Evolutionary conservation across 1,284 basidiomycete genomes (phyloP).

Genomic region (Psilocybe mexicana): DNA sequence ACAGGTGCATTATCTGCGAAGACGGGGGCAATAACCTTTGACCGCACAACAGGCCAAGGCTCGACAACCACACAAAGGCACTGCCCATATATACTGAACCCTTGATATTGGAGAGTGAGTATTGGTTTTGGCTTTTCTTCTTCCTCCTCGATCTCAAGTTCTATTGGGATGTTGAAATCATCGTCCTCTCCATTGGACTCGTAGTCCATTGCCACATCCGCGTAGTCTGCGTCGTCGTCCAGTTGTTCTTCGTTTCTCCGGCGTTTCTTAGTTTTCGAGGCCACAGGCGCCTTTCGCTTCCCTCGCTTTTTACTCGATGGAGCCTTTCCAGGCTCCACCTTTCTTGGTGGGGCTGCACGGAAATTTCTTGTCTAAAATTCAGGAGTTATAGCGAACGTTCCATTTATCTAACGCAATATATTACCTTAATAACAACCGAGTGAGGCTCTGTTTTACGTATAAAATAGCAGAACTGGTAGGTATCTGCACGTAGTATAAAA

Average conservation of each 20-base stretch:
- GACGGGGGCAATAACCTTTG: slow-evolving; percentile 38
- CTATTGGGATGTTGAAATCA: slow-evolving; percentile 27
- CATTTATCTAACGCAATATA: not conserved
- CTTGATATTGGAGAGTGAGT: slow-evolving; percentile 63
- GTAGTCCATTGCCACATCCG: not conserved
- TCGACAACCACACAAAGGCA: slow-evolving; percentile 79
- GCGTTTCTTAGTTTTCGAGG: slow-evolving; percentile 21
- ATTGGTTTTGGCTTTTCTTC: slow-evolving; percentile 72
- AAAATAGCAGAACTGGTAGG: slow-evolving; percentile 81
- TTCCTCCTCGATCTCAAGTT: slow-evolving; percentile 51
- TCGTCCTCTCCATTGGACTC: slow-evolving; percentile 14
- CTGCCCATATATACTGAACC: slow-evolving; percentile 64
- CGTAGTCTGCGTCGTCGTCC: slow-evolving; percentile 13
- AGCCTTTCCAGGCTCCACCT: slow-evolving; percentile 20
- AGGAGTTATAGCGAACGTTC: not conserved
- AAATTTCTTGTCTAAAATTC: slow-evolving; percentile 4
- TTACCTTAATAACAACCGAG: slow-evolving; percentile 71
- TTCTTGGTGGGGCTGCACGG: slow-evolving; percentile 9
- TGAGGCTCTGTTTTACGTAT: slow-evolving; percentile 75
- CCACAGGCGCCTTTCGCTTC: slow-evolving; percentile 25
- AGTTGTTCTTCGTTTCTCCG: slow-evolving; percentile 23
- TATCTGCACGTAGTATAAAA: slow-evolving; percentile 43
- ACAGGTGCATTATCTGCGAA: slow-evolving; percentile 19
- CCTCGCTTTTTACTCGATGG: slow-evolving; percentile 26
- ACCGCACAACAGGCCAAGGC: slow-evolving; percentile 63